These are phyloP conservation scores for Nicotiana noctiflora DNA, from an alignment of 257 asterid genomes.

Conservation along the genomic window DNA sequence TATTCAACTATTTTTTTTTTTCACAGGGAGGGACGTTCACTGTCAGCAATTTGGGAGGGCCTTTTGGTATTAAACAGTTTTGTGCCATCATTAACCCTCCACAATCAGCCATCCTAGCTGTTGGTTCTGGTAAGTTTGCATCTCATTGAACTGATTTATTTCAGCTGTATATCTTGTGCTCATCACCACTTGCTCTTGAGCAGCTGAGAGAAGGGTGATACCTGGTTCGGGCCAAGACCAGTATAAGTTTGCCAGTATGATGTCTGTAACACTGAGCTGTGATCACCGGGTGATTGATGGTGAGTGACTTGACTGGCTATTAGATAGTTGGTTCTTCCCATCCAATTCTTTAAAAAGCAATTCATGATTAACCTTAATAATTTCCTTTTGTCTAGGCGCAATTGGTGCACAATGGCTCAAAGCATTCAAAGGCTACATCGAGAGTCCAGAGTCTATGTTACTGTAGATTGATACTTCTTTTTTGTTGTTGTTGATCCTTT, in stretches of 20 bases:
- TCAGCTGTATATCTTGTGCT: slow-evolving; percentile 2
- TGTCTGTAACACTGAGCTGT: slow-evolving; percentile 88
- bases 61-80: slow-evolving; percentile 93
- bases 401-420: slow-evolving; percentile 98
- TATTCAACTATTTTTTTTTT: background rate
- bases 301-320: slow-evolving; percentile 20
- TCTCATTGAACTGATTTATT: background rate
- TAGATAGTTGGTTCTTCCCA: background rate
- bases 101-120: slow-evolving; percentile 90
- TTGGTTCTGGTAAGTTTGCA: slow-evolving; percentile 67
- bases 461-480: slow-evolving; percentile 31
- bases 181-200: slow-evolving; percentile 12
- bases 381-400: slow-evolving; percentile 49
- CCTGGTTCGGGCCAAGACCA: slow-evolving; percentile 71
- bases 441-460: slow-evolving; percentile 89
- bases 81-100: slow-evolving; percentile 98
- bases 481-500: background rate
- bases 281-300: slow-evolving; percentile 99
- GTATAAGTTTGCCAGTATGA: slow-evolving; percentile 48
- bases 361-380: background rate
- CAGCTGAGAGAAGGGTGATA: slow-evolving; percentile 90
- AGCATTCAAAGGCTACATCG: slow-evolving; percentile 93
- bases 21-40: slow-evolving; percentile 96
- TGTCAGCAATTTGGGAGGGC: slow-evolving; percentile 89
- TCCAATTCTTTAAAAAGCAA: background rate